Evolutionary conservation across 345 rosid genomes (phyloP).

Genomic region (Punica granatum): DNA sequence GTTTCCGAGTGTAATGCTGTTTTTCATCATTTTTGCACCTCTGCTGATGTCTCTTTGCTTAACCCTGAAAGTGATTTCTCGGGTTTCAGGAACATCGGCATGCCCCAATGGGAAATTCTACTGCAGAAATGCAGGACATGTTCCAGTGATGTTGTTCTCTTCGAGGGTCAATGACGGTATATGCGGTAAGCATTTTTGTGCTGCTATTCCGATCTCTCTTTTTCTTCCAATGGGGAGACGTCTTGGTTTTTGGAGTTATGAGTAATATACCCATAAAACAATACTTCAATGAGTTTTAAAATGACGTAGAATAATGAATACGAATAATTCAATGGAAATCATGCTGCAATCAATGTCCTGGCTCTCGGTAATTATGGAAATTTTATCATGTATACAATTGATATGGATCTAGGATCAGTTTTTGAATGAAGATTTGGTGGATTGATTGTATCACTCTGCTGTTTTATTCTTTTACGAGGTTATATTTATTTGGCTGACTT

Average conservation of each 20-base stretch:
- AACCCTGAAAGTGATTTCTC: background rate
- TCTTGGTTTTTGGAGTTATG: background rate
- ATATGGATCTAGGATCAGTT: background rate
- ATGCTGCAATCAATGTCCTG: background rate
- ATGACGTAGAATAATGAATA: background rate
- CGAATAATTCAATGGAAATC: background rate
- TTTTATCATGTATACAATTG: background rate
- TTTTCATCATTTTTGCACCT: background rate
- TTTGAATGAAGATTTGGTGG: background rate
- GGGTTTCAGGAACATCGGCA: slow-evolving; percentile 76
- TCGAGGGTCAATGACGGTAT: slow-evolving; percentile 96
- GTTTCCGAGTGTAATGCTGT: background rate
- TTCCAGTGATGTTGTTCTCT: slow-evolving; percentile 55
- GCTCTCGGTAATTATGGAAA: background rate
- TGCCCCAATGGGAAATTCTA: slow-evolving; percentile 85
- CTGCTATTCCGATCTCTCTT: background rate
- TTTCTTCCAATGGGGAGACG: background rate
- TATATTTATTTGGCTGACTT: too few relatives aligned
- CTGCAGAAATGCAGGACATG: slow-evolving; percentile 74
- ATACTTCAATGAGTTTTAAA: background rate
- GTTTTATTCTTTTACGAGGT: too few relatives aligned
- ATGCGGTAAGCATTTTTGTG: slow-evolving; percentile 51
- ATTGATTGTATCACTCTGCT: too few relatives aligned
- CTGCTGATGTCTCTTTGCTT: background rate
- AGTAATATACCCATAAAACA: background rate